A percentile compares a stretch with the other conserved stretches of the same genome.
These are phyloP conservation scores for Ophiocordyceps camponoti-leonardi DNA, from an alignment of 2,329 filamentous ascomycete species.

Conservation along the genomic window DNA sequence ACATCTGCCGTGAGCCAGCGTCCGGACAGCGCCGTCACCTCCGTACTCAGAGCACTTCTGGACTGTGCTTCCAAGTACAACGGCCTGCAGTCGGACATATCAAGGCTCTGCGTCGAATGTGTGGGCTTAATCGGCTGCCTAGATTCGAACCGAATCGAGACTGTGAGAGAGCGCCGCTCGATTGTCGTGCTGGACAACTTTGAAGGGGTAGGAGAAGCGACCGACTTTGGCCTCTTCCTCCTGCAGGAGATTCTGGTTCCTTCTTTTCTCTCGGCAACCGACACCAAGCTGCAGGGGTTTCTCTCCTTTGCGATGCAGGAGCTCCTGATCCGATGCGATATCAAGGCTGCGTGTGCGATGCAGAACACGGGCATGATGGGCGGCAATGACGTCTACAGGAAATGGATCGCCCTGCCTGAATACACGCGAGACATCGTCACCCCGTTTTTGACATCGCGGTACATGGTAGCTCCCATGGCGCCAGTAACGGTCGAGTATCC, in stretches of 20 bases:
- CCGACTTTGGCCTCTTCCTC: constrained; percentile 72
- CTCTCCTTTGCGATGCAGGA: constrained; percentile 92
- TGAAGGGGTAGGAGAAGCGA: constrained; percentile 55
- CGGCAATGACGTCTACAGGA: constrained; percentile 44
- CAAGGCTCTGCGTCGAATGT: constrained; percentile 59
- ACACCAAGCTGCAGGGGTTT: constrained; percentile 76
- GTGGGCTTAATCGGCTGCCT: constrained; percentile 81
- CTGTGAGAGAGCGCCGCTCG: constrained; percentile 58
- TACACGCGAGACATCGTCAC: constrained; percentile 64
- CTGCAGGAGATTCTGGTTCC: constrained; percentile 80
- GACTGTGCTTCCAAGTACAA: constrained; percentile 76
- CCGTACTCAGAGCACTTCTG: constrained; percentile 60
- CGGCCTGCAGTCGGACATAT: constrained; percentile 46
- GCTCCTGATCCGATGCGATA: constrained; percentile 60
- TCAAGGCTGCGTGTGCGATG: constrained; percentile 38
- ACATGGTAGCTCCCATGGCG: constrained; percentile 49
- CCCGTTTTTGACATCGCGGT: constrained; percentile 75
- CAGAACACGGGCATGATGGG: constrained; percentile 23
- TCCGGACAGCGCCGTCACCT: constrained; percentile 55
- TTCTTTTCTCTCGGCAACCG: constrained; percentile 78
- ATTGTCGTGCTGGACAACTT: constrained; percentile 85
- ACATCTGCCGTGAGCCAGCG: constrained; percentile 68
- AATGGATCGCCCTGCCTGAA: constrained; percentile 67
- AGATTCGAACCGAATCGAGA: constrained; percentile 79
- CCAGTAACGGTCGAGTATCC: constrained; percentile 51